Base-by-base conservation (phyloP, 257 asterid species). In the Fraxinus cuspidata region DNA sequence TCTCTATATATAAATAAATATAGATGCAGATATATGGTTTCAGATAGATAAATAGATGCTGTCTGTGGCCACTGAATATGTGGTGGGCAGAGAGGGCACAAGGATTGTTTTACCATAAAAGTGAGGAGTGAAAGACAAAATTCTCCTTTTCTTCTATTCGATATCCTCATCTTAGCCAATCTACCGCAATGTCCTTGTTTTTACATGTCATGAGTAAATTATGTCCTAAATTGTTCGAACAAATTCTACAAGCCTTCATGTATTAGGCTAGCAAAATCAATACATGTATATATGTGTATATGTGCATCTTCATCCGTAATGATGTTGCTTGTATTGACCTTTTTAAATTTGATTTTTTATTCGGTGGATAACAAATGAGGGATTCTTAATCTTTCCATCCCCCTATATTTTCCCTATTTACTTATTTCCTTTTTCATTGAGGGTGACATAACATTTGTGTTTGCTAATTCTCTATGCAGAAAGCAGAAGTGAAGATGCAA, bases 401-500 rank as follows among this genome's bases (percentile, higher is more conserved):
- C 5, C 51, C 5, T 3, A 1, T 53, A n/a, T 63, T 23, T 63
- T 27, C 16, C 16, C 16, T 42, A 12, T 42, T 11, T 12, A 2
- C 6, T 0, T 23, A 25, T 63, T 23, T 25, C 7, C 19, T 63
- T 3, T 4, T 25, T 0, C 69, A 27, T 63, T 10, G 69, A 27
- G 35, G n/a, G 18, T 27, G 66, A 58, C 1, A 0, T 42, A 21
- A n/a, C 66, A 21, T 58, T 58, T 58, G 12, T 21, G 28, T 58
- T n/a, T 58, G 4, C 18, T 42, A 42, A 12, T 12, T 42, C 18
- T 42, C 12, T 58, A 23, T 0, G 31, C 16, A 58, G 29, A 73
- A 64, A 77, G 71, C 72, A 75, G 79, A 79, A 83, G 72, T 47
- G 4, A 88, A 53, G 68, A 96, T 96, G 98, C 97, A 96, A 85